Evolutionary conservation across 2,329 filamentous ascomycete genomes (phyloP).

Genomic region (Chaetomium sp.): DNA sequence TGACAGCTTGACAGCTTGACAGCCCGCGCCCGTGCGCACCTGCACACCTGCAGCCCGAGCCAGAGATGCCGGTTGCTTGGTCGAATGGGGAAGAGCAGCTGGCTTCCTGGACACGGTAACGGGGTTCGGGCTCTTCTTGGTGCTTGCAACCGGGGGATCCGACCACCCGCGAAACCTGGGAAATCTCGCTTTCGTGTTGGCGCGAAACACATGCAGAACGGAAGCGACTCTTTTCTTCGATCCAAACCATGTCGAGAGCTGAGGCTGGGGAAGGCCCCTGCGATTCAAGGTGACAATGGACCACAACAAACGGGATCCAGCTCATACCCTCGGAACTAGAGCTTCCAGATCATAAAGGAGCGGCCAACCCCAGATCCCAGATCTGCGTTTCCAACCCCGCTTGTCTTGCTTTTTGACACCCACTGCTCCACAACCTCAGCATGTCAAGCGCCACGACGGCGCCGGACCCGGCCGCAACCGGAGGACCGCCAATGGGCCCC

Average conservation of each 20-base stretch:
- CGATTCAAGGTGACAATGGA: constrained; percentile 5
- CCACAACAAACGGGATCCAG: not conserved
- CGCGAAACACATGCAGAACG: constrained; percentile 12
- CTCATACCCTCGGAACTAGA: not conserved
- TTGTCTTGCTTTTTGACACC: constrained; percentile 1
- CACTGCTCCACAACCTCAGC: not conserved
- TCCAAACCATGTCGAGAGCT: not conserved
- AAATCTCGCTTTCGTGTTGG: constrained; percentile 15
- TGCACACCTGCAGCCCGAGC: constrained; percentile 15
- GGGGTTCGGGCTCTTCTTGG: not conserved
- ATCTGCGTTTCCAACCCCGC: constrained; percentile 3
- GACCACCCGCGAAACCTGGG: constrained; percentile 11
- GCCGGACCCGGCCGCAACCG: constrained; percentile 1
- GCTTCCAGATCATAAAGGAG: constrained; percentile 7
- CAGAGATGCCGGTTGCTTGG: not conserved
- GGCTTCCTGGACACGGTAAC: not conserved
- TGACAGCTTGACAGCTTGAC: constrained; percentile 8
- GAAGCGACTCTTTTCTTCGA: constrained; percentile 4
- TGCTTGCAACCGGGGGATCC: constrained; percentile 1
- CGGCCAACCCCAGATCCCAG: constrained; percentile 5
- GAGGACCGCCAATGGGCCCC: not conserved
- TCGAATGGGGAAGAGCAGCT: constrained; percentile 8
- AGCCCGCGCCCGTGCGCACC: constrained; percentile 7
- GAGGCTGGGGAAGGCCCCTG: not conserved
- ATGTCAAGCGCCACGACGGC: constrained; percentile 17